These are phyloP conservation scores for Candida rishiriensis DNA, from an alignment of 805 yeast species.

Conservation along the genomic window DNA sequence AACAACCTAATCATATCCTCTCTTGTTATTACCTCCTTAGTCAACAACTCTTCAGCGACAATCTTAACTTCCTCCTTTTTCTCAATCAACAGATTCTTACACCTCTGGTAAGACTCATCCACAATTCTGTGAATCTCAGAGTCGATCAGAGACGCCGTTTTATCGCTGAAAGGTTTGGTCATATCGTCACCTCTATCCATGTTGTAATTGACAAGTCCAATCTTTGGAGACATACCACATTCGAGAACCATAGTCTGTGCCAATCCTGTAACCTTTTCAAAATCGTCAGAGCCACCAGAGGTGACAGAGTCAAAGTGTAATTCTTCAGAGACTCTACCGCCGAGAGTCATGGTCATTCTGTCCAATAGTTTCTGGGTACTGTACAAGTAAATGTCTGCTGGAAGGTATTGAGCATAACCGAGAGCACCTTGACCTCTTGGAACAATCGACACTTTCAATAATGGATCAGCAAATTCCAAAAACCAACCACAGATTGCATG, in stretches of 20 bases:
- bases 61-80: slow-evolving; percentile 57
- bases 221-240: slow-evolving; percentile 79
- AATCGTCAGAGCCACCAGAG: slow-evolving; percentile 89
- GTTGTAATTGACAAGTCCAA: slow-evolving; percentile 58
- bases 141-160: slow-evolving; percentile 65
- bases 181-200: slow-evolving; percentile 46
- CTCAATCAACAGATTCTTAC: slow-evolving; percentile 50
- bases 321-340: slow-evolving; percentile 91
- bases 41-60: slow-evolving; percentile 69
- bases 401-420: slow-evolving; percentile 94
- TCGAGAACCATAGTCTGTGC: slow-evolving; percentile 87
- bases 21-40: slow-evolving; percentile 76
- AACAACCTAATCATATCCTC: slow-evolving; percentile 73
- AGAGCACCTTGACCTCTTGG: slow-evolving; percentile 94
- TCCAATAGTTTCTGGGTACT: slow-evolving; percentile 73
- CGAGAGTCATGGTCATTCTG: slow-evolving; percentile 90
- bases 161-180: slow-evolving; percentile 66
- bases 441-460: slow-evolving; percentile 87
- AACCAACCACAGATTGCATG: slow-evolving; percentile 97
- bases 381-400: slow-evolving; percentile 80
- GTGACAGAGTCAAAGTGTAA: slow-evolving; percentile 83
- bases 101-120: slow-evolving; percentile 57
- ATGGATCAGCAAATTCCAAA: slow-evolving; percentile 81
- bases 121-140: slow-evolving; percentile 64
- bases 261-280: slow-evolving; percentile 84